A percentile compares a stretch with the other conserved stretches of the same genome.
phyloP scores from a whole-genome alignment of 768 basidiomycete genomes.

The Serendipita indica region DNA sequence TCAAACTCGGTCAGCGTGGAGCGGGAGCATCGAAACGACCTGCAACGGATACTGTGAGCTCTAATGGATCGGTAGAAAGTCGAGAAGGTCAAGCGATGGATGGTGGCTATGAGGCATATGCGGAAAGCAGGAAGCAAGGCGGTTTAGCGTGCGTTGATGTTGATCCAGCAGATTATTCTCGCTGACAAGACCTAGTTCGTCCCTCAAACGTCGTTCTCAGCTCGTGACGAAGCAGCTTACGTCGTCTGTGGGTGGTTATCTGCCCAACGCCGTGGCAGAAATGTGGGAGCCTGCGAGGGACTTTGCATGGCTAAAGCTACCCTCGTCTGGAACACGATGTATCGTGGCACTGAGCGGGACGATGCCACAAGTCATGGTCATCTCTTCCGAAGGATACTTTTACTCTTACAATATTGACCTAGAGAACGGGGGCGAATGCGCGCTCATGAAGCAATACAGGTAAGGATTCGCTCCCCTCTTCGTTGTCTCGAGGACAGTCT shows the following conservation, averaged over 20 bases:
- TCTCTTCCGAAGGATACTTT: constrained; percentile 89
- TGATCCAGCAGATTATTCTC: neutral
- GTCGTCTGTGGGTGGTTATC: constrained; percentile 66
- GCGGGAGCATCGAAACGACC: constrained; percentile 10
- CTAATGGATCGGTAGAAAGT: constrained; percentile 51
- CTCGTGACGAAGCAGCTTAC: constrained; percentile 63
- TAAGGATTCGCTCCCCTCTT: constrained; percentile 15
- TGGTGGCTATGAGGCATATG: constrained; percentile 74
- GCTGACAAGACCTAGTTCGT: neutral
- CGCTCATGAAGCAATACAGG: constrained; percentile 85
- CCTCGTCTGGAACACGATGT: constrained; percentile 61
- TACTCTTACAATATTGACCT: constrained; percentile 93
- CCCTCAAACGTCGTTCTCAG: constrained; percentile 50
- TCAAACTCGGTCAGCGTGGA: constrained; percentile 47
- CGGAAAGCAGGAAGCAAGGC: constrained; percentile 56
- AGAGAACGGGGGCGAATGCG: constrained; percentile 91
- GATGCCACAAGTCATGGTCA: constrained; percentile 93
- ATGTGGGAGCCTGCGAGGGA: constrained; percentile 86
- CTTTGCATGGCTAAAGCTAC: constrained; percentile 80
- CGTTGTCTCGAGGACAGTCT: neutral
- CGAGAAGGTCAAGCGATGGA: constrained; percentile 45
- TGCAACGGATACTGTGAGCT: constrained; percentile 31
- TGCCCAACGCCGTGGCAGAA: constrained; percentile 81
- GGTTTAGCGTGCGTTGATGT: constrained; percentile 37
- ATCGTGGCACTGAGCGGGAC: constrained; percentile 82